A percentile compares a stretch with the other conserved stretches of the same genome.
phyloP scores from a whole-genome alignment of 495 filamentous ascomycete genomes.

The Aspergillus sparsus region DNA sequence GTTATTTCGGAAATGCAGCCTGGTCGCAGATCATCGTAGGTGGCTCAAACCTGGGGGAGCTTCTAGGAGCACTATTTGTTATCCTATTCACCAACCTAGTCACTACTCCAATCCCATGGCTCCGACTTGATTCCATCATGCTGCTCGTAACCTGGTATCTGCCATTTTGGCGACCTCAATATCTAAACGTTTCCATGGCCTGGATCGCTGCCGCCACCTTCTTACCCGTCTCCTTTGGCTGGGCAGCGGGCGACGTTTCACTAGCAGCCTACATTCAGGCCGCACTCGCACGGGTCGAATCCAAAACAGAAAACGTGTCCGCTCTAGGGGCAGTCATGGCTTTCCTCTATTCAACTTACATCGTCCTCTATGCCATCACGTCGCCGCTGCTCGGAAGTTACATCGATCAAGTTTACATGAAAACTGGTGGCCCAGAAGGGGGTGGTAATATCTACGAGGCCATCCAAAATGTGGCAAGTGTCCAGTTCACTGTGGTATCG shows the following conservation, averaged over 20 bases:
- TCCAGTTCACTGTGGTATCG: constrained; percentile 43
- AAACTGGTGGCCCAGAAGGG: constrained; percentile 24
- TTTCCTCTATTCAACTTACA: constrained; percentile 48
- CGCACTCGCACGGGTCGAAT: constrained; percentile 37
- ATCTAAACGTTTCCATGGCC: constrained; percentile 33
- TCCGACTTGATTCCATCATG: constrained; percentile 43
- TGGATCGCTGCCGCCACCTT: constrained; percentile 46
- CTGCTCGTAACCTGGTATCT: constrained; percentile 38
- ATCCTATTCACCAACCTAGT: constrained; percentile 43
- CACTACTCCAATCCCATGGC: constrained; percentile 47
- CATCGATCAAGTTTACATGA: constrained; percentile 37
- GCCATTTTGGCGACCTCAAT: constrained; percentile 31
- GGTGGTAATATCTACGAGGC: constrained; percentile 27
- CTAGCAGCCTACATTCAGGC: constrained; percentile 50
- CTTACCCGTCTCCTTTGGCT: constrained; percentile 47
- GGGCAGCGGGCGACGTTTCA: constrained; percentile 50
- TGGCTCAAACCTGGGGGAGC: constrained; percentile 47
- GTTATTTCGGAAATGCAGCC: constrained; percentile 41
- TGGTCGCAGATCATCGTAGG: constrained; percentile 50
- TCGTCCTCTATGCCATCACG: constrained; percentile 43
- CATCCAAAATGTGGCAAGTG: constrained; percentile 35
- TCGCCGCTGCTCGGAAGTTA: constrained; percentile 44
- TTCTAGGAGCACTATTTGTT: constrained; percentile 44
- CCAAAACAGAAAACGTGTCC: constrained; percentile 41
- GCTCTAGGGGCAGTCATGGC: constrained; percentile 50